Percentiles rank a stretch among this genome's conserved stretches.
phyloP scores from a whole-genome alignment of 1,284 basidiomycete species.

The Sanghuangporus baumii region DNA sequence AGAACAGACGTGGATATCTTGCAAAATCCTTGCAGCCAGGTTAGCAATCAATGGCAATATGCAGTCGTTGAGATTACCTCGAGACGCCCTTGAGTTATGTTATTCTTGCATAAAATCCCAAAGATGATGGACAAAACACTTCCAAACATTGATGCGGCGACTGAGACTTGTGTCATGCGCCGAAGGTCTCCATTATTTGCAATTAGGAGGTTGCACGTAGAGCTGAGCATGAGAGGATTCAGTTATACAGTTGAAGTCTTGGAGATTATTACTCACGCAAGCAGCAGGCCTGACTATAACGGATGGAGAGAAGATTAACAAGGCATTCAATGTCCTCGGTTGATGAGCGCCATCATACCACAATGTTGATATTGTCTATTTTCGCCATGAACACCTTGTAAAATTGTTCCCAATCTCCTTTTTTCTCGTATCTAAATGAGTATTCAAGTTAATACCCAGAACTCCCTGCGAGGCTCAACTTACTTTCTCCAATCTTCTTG shows the following conservation, averaged over 20 bases:
- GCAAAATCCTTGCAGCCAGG: neutral
- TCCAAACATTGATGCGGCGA: constrained; percentile 10
- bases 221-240: neutral
- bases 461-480: neutral
- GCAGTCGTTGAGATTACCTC: neutral
- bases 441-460: neutral
- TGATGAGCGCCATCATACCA: neutral
- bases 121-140: constrained; percentile 12
- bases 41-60: neutral
- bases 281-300: constrained; percentile 10
- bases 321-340: too few relatives aligned
- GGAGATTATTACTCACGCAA: neutral
- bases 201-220: constrained; percentile 7
- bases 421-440: constrained; percentile 1
- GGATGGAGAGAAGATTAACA: neutral
- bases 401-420: constrained; percentile 5
- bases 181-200: constrained; percentile 4
- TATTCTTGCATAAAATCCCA: constrained; percentile 10
- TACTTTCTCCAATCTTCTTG: constrained; percentile 5
- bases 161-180: constrained; percentile 8
- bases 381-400: constrained; percentile 11
- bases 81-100: constrained; percentile 11
- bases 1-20: constrained; percentile 2
- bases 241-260: too few relatives aligned
- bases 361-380: constrained; percentile 14